These are phyloP conservation scores for Echium plantagineum DNA, from an alignment of 257 asterid species.

Conservation along the genomic window DNA sequence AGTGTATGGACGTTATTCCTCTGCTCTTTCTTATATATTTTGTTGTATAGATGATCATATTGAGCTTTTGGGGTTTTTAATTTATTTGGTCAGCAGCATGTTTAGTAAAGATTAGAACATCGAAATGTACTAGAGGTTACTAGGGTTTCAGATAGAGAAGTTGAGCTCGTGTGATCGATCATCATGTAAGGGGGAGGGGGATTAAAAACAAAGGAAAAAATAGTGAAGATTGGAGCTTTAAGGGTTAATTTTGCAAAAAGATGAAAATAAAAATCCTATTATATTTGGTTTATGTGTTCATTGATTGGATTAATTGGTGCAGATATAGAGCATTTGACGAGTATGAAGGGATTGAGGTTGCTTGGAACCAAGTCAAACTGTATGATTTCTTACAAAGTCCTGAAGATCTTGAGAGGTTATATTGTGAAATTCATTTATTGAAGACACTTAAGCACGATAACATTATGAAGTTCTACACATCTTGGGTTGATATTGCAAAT, in stretches of 20 bases:
- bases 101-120: no score
- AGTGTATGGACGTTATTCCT: background rate
- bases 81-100: background rate
- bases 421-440: constrained; percentile 44
- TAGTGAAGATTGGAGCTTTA: constrained; percentile 3
- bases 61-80: constrained; percentile 9
- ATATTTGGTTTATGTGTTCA: constrained; percentile 3
- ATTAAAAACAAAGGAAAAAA: no score
- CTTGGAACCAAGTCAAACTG: constrained; percentile 46
- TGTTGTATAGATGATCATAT: background rate
- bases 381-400: constrained; percentile 43
- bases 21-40: background rate
- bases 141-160: no score
- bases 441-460: constrained; percentile 33
- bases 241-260: background rate
- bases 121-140: no score
- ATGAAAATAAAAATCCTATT: background rate
- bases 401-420: constrained; percentile 42
- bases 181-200: no score
- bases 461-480: constrained; percentile 42
- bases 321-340: constrained; percentile 48
- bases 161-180: no score
- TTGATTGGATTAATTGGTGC: constrained; percentile 13
- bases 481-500: constrained; percentile 47
- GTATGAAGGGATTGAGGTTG: constrained; percentile 46